Percentiles rank a stretch among this genome's conserved stretches.
Conservation (phyloP, 805 yeast genomes). For the Scheffersomyces ergatensis region DNA sequence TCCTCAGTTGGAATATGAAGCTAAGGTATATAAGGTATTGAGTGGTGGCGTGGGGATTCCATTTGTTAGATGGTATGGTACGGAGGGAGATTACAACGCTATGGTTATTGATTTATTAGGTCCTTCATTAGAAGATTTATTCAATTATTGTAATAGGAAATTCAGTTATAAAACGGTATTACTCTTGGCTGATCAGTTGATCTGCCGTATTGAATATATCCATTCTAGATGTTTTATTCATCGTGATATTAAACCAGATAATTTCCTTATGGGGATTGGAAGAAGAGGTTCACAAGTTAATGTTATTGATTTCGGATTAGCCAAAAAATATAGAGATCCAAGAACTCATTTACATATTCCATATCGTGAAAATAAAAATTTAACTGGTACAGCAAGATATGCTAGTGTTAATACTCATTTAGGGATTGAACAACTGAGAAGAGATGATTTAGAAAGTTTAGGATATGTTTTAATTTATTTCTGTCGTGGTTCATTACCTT, state of each 20-base stretch:
- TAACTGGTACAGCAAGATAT: constrained; percentile 97
- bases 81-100: constrained; percentile 94
- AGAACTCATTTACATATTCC: constrained; percentile 93
- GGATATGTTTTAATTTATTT: constrained; percentile 94
- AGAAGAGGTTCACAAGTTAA: constrained; percentile 91
- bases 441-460: constrained; percentile 93
- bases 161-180: constrained; percentile 92
- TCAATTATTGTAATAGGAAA: constrained; percentile 92
- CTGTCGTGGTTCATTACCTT: constrained; percentile 93
- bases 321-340: constrained; percentile 92
- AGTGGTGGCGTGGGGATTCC: constrained; percentile 98
- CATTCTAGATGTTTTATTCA: constrained; percentile 92
- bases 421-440: constrained; percentile 94
- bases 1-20: constrained; percentile 96
- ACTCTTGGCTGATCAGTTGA: constrained; percentile 88
- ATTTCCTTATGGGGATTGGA: constrained; percentile 85
- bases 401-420: constrained; percentile 94
- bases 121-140: constrained; percentile 91
- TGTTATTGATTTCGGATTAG: constrained; percentile 91
- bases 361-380: constrained; percentile 91
- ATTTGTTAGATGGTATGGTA: constrained; percentile 91
- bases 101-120: constrained; percentile 96
- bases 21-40: constrained; percentile 88
- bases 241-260: constrained; percentile 82
- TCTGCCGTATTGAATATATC: constrained; percentile 90